Base-by-base conservation (phyloP, 768 basidiomycete species). In the Boletus barrowsii region DNA sequence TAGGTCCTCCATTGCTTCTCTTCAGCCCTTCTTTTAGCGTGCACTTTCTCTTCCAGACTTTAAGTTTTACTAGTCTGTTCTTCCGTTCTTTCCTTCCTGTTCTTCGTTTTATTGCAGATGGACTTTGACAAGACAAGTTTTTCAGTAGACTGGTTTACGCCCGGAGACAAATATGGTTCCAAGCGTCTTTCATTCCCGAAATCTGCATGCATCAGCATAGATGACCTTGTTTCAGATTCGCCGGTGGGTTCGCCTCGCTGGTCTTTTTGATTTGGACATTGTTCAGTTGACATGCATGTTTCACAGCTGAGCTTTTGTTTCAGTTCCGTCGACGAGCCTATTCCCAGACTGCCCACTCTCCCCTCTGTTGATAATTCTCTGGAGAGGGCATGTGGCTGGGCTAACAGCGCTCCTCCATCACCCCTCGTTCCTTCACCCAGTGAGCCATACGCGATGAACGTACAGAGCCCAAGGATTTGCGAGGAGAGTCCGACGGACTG, bases 171-270 rank as follows among this genome's bases (percentile, higher is more conserved):
- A 44, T 66, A 53, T 39, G 52, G 51, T 5, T 58, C 60, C 29
- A 61, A 66, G 24, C 71, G 67, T 10, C 57, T 71, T 17, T 70
- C 71, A 5, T 71, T 71, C 35, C 71, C 69, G n/a, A 72, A 60
- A 49, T 72, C 70, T 14, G 65, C 62, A 50, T 59, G 64, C 54
- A 70, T 68, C 11, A 72, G 67, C 46, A 49, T 66, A 29, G 69
- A 70, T 42, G 69, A 70, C 55, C 52, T 65, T 48, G 62, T 59
- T 53, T 56, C 71, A 42, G 65, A 63, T 39, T 60, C 67, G 0
- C 69, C 63, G 39, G 69, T 70, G 52, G 0, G 69, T 60, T 20
- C n/a, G 10, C 15, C 2, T 24, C 46, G 42, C 29, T 14, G 20
- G n/a, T 0, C 3, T 10, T 30, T 2, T 33, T n/a, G 30, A 46